Evolutionary conservation across 352 stramenopile species (phyloP), one percentile per base, ranked within the genome.

Genomic region (Globisporangium heterothallicum): DNA sequence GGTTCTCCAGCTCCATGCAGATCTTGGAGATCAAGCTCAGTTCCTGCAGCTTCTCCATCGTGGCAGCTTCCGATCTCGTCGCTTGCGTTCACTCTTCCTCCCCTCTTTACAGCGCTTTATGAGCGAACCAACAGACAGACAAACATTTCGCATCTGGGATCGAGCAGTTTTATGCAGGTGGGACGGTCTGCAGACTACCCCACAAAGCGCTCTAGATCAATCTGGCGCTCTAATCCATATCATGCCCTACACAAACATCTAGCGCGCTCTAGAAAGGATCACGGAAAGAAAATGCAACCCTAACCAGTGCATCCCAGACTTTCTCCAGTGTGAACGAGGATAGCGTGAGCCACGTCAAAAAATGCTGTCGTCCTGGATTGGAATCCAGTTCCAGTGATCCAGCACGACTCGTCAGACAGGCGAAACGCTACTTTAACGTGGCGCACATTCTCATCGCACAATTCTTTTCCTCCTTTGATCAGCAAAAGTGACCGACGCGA

Each of bases 1-100:
- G 80, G 68, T 98, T 93, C 61, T 93, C 84, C 50, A 95, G 72
- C 66, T 89, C 80, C 59, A 74, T 83, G 63, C 83, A 93, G 53
- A 95, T 74, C 75, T 95, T 94, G 59, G 81, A 94, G 64, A 94
- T 64, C 53, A 94, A 61, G 55, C 81, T 92, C 46, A 94, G 75
- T 65, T 94, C 81, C 68, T 92, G 78, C 16, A 94, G 78, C 79
- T 89, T 91, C 63, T 94, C 84, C 82, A 94, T 94, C 36, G 30
- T 63, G 34, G 0, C 43, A 13, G 16, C 38, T 18, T 6, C 6
- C 26, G 22, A n/a, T 24, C 9, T 25, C 48, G 32, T 55, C 30
- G n/a, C 13, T 42, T 21, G 16, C n/a, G 32, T 55, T 49, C 42
- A 34, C 18, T 42, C 35, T 48, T 19, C 19, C 45, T 59, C n/a